Percentiles rank a stretch among this genome's conserved stretches.
phyloP scores from a whole-genome alignment of 1,139 yeast genomes.

The Oligophagozyma castellii region DNA sequence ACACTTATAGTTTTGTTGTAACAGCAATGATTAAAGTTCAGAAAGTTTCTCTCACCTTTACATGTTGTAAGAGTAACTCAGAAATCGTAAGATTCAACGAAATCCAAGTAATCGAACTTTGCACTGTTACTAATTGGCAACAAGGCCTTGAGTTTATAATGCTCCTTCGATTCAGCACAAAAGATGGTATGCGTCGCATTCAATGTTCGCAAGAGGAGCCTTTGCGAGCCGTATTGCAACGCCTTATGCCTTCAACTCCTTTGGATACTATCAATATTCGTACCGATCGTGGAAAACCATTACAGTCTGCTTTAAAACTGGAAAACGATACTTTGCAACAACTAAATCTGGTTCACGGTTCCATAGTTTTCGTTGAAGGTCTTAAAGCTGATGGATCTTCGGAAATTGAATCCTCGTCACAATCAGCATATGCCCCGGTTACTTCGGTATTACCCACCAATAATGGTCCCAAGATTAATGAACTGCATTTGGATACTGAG shows the following conservation, averaged over 20 bases:
- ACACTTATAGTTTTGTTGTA: no score
- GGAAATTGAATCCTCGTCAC: background rate
- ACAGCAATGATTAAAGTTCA: no score
- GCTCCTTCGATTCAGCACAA: constrained; percentile 70
- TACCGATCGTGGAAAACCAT: constrained; percentile 32
- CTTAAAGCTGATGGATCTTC: constrained; percentile 13
- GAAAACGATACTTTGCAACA: constrained; percentile 36
- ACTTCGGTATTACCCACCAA: no score
- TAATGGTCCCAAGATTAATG: no score
- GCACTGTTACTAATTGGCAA: no score
- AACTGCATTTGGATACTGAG: constrained; percentile 51
- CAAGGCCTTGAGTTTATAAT: no score
- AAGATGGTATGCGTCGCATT: constrained; percentile 70
- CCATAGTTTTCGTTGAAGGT: constrained; percentile 52
- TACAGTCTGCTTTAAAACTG: constrained; percentile 32
- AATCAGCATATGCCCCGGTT: no score
- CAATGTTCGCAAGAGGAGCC: constrained; percentile 34
- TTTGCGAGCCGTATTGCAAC: constrained; percentile 37
- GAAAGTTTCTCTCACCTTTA: no score
- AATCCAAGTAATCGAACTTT: no score
- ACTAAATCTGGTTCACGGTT: constrained; percentile 70
- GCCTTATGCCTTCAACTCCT: constrained; percentile 21
- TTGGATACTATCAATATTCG: constrained; percentile 16
- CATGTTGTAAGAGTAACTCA: no score
- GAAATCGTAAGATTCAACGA: no score